A percentile compares a stretch with the other conserved stretches of the same genome.
Conservation (phyloP, 2,329 filamentous ascomycete genomes). For the Dactylellina haptotyla region DNA sequence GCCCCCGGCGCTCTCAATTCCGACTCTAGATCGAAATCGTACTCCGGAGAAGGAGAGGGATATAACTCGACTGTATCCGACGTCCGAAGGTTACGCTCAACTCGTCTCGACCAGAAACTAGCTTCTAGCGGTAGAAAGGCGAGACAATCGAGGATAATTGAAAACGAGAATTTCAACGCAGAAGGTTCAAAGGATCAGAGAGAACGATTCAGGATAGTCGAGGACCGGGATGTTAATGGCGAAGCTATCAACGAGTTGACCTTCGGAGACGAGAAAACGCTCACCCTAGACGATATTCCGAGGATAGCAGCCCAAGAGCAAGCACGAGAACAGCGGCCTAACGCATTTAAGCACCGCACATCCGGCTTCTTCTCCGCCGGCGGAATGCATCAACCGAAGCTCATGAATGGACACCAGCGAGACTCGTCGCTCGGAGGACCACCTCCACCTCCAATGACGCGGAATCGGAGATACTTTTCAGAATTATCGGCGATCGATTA, state of each 20-base stretch:
- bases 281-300: constrained; percentile 95
- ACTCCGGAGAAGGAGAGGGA: constrained; percentile 70
- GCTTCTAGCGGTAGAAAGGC: constrained; percentile 93
- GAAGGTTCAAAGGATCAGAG: constrained; percentile 63
- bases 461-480: constrained; percentile 86
- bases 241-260: constrained; percentile 80
- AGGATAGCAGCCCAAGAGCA: constrained; percentile 95
- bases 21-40: constrained; percentile 78
- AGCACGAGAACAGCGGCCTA: constrained; percentile 86
- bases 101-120: constrained; percentile 90
- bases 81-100: constrained; percentile 89
- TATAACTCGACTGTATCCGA: constrained; percentile 97
- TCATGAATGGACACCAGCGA: constrained; percentile 76
- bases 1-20: constrained; percentile 69
- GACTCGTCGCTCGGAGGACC: constrained; percentile 72
- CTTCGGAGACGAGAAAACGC: constrained; percentile 87
- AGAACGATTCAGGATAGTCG: constrained; percentile 78
- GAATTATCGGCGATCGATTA: constrained; percentile 95
- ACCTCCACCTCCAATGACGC: constrained; percentile 61
- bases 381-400: constrained; percentile 71
- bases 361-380: constrained; percentile 44
- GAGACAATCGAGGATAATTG: constrained; percentile 89
- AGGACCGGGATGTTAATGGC: constrained; percentile 76
- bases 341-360: constrained; percentile 76
- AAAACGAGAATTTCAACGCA: constrained; percentile 77